A percentile compares a stretch with the other conserved stretches of the same genome.
Conservation (phyloP, 75 land plant genomes). For the Ceratopteris richardii region DNA sequence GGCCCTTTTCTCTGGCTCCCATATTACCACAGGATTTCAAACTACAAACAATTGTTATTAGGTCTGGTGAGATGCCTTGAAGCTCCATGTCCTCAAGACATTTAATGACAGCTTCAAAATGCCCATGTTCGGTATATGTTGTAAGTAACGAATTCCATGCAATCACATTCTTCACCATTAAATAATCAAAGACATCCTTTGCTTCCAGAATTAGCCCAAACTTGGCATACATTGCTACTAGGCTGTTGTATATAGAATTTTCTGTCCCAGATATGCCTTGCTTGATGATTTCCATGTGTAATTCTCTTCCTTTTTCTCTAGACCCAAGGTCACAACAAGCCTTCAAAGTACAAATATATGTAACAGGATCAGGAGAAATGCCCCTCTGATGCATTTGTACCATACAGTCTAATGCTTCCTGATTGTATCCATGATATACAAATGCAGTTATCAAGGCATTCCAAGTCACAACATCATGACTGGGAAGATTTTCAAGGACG, state of each 20-base stretch:
- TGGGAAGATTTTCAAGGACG: slow-evolving; percentile 27
- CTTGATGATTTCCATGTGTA: slow-evolving; percentile 38
- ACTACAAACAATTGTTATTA: slow-evolving; percentile 29
- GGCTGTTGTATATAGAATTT: slow-evolving; percentile 25
- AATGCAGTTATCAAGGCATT: slow-evolving; percentile 43
- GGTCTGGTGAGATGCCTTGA: slow-evolving; percentile 28
- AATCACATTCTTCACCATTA: slow-evolving; percentile 39
- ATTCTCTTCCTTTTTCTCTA: slow-evolving; percentile 22
- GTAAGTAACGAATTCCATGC: slow-evolving; percentile 62
- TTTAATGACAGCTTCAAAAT: slow-evolving; percentile 34
- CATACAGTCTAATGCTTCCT: slow-evolving; percentile 40
- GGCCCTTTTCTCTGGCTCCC: slow-evolving; percentile 42
- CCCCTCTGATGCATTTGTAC: slow-evolving; percentile 25
- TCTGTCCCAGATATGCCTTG: slow-evolving; percentile 26
- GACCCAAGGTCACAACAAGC: slow-evolving; percentile 33
- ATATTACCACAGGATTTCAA: slow-evolving; percentile 39
- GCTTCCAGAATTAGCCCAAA: slow-evolving; percentile 35
- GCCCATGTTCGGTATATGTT: slow-evolving; percentile 39
- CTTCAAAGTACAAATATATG: slow-evolving; percentile 39
- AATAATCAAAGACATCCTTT: slow-evolving; percentile 22
- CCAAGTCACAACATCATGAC: slow-evolving; percentile 45
- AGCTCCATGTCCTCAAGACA: slow-evolving; percentile 31
- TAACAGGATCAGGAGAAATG: slow-evolving; percentile 28
- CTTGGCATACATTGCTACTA: slow-evolving; percentile 45
- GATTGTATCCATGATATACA: slow-evolving; percentile 28